Base-by-base conservation (phyloP, 2,329 filamentous ascomycete genomes). In the Boeremia exigua region DNA sequence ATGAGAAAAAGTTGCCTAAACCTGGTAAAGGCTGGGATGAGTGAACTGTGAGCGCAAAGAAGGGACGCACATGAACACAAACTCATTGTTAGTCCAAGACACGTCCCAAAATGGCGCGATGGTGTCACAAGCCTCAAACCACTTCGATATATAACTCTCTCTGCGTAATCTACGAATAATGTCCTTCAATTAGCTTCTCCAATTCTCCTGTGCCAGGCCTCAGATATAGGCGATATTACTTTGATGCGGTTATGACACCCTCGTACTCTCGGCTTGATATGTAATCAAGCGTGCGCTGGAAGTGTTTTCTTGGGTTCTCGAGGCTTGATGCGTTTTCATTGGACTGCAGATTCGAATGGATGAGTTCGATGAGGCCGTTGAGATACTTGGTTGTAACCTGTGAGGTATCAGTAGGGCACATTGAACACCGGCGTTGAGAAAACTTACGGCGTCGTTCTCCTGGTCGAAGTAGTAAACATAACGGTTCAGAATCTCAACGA, bases 401-500 rank as follows among this genome's bases (percentile, higher is more conserved):
- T 37, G 50, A n/a, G 32, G n/a, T 15, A 37, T 70, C 36, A 62
- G 44, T 32, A 7, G 15, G 7, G 8, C 10, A 9, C 5, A 2
- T 32, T 14, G 25, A 5, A 23, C 2, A 14, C 2, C 11, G 17
- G 23, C 14, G 12, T 8, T 17, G 19, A 19, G 6, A 5, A 12
- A 12, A 76, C 83, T 78, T 76, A 86, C 95, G 63, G 93, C 93
- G 79, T 99, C 95, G 77, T 99, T 99, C 74, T 96, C 92, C 76
- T 99, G 94, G 77, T 99, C 95, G 79, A 97, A 99, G 80, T 98
- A 99, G 77, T 99, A 99, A 48, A 98, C 93, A 74, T 99, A 99
- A 76, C 95, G 88, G 76, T 99, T 97, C 52, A 99, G 81, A 61
- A 99, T 99, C 79, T 99, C 95, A 54, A 99, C 94, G 77, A 99